Conservation (phyloP, 2,329 filamentous ascomycete genomes). For the Amesomyces nigricolor region DNA sequence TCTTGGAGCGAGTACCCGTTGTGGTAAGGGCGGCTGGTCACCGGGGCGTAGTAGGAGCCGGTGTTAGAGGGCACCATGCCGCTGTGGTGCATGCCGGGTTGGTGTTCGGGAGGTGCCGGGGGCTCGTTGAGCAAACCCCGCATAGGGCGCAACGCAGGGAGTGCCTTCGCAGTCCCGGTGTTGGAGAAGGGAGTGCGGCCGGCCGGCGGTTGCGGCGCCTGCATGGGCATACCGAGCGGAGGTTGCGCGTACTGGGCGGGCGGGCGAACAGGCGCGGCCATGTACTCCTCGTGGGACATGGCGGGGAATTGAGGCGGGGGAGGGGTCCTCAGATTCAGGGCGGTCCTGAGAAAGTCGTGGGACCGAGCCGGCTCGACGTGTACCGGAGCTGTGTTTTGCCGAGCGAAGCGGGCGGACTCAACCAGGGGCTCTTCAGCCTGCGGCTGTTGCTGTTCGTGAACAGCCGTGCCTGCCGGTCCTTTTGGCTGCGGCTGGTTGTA, state of each 20-base stretch:
- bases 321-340: slow-evolving; percentile 32
- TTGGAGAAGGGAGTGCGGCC: slow-evolving; percentile 32
- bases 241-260: background rate
- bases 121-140: slow-evolving; percentile 29
- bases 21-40: slow-evolving; percentile 33
- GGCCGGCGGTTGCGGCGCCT: background rate
- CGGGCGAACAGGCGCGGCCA: background rate
- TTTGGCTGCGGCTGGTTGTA: slow-evolving; percentile 10
- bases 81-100: slow-evolving; percentile 20
- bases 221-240: background rate
- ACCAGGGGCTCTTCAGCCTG: slow-evolving; percentile 8
- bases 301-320: slow-evolving; percentile 13
- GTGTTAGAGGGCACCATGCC: slow-evolving; percentile 31
- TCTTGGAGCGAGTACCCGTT: slow-evolving; percentile 33
- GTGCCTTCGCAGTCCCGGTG: slow-evolving; percentile 27
- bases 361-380: slow-evolving; percentile 17
- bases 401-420: slow-evolving; percentile 20
- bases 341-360: slow-evolving; percentile 35
- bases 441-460: slow-evolving; percentile 11
- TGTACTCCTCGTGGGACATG: slow-evolving; percentile 11
- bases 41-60: slow-evolving; percentile 34
- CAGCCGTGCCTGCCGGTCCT: slow-evolving; percentile 2
- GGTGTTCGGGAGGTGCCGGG: slow-evolving; percentile 23
- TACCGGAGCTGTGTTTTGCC: slow-evolving; percentile 1
- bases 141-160: slow-evolving; percentile 35